Percentiles rank a stretch among this genome's conserved stretches.
These are phyloP conservation scores for Amanita rimosa DNA, from an alignment of 768 basidiomycete genomes.

Conservation along the genomic window DNA sequence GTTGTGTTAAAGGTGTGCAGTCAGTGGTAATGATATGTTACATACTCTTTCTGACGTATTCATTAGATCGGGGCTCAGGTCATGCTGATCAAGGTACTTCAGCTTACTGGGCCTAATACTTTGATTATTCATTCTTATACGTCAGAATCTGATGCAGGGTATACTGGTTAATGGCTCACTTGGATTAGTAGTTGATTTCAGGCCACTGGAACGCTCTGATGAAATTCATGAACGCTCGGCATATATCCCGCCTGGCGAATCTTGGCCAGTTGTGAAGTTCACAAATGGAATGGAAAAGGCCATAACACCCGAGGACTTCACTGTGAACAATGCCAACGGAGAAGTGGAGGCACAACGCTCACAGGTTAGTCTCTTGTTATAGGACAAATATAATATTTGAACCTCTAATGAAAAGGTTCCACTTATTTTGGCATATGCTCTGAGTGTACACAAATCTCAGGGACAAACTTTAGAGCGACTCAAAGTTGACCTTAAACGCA, in stretches of 20 bases:
- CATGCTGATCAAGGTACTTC: conserved; percentile 59
- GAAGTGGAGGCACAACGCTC: conserved; percentile 44
- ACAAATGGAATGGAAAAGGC: conserved; percentile 33
- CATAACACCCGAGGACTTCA: conserved; percentile 48
- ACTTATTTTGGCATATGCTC: conserved; percentile 78
- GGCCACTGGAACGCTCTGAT: conserved; percentile 15
- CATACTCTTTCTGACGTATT: background rate
- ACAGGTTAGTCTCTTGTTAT: conserved; percentile 29
- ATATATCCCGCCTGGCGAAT: conserved; percentile 6
- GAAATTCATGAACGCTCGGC: background rate
- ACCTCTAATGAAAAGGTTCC: conserved; percentile 35
- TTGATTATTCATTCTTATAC: background rate
- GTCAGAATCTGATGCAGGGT: conserved; percentile 60
- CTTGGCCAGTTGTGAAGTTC: conserved; percentile 56
- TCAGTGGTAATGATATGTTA: background rate
- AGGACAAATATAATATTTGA: background rate
- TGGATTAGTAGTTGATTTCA: conserved; percentile 41
- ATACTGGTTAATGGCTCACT: conserved; percentile 61
- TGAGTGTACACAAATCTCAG: conserved; percentile 85
- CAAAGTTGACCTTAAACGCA: conserved; percentile 62
- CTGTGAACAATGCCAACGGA: conserved; percentile 50
- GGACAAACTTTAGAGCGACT: conserved; percentile 84
- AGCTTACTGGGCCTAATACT: background rate
- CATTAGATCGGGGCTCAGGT: conserved; percentile 72
- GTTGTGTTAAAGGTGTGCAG: conserved; percentile 42